Evolutionary conservation across 106 monocot species (phyloP).

Genomic region (Dioscorea dumetorum): DNA sequence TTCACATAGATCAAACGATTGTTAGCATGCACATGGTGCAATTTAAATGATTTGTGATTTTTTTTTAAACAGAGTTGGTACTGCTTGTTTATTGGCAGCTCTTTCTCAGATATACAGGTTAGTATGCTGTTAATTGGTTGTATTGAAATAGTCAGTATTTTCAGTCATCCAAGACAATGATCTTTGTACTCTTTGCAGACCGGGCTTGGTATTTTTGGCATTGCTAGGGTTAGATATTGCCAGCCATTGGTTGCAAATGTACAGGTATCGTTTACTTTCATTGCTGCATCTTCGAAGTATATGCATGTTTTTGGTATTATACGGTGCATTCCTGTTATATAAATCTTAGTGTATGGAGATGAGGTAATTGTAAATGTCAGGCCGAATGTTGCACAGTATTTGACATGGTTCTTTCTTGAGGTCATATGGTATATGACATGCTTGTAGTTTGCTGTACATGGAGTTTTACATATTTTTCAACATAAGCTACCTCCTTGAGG

Average conservation of each 20-base stretch:
- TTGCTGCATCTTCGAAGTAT: too few species aligned
- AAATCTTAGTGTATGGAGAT: too few species aligned
- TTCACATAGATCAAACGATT: not conserved
- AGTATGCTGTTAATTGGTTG: not conserved
- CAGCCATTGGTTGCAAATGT: conserved; percentile 99
- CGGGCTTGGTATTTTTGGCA: conserved; percentile 77
- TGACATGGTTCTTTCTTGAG: too few species aligned
- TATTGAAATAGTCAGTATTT: too few species aligned
- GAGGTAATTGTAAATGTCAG: too few species aligned
- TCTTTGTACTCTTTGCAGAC: conserved; percentile 30
- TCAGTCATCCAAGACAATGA: not conserved
- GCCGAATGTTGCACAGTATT: too few species aligned
- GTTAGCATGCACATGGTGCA: not conserved
- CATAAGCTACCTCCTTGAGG: too few species aligned
- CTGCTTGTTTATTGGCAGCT: conserved; percentile 77
- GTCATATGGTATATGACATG: too few species aligned
- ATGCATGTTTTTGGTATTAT: too few species aligned
- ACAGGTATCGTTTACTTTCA: conserved; percentile 44
- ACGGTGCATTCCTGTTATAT: too few species aligned
- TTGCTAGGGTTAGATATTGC: conserved; percentile 88
- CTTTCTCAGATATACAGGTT: conserved; percentile 92
- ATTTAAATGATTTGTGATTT: conserved; percentile 3
- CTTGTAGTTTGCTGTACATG: too few species aligned
- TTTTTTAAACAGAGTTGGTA: conserved; percentile 64
- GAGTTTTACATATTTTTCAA: too few species aligned